Percentiles rank a stretch among this genome's conserved stretches.
phyloP scores from a whole-genome alignment of 495 filamentous ascomycete genomes.

The Rusavskia elegans region DNA sequence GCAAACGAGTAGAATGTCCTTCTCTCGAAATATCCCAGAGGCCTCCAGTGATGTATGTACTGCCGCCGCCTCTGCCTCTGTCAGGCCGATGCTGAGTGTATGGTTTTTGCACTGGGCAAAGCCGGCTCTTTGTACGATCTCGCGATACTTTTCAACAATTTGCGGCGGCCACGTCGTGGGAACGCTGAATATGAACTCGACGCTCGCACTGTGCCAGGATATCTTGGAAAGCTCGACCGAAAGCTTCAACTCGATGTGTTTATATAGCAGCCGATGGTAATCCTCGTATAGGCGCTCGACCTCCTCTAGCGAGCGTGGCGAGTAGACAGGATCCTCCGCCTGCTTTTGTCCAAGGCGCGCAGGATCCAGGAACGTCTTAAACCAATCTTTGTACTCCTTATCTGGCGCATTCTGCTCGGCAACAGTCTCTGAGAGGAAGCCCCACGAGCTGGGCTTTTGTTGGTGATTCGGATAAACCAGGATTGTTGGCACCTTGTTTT shows the following conservation, averaged over 20 bases:
- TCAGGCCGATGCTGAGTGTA: conserved; percentile 17
- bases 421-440: conserved; percentile 18
- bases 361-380: conserved; percentile 26
- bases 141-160: conserved; percentile 17
- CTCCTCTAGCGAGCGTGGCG: conserved; percentile 8
- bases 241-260: conserved; percentile 17
- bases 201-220: conserved; percentile 13
- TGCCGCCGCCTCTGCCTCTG: conserved; percentile 25
- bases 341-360: conserved; percentile 12
- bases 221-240: conserved; percentile 6
- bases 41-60: conserved; percentile 21
- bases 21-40: conserved; percentile 18
- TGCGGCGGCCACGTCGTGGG: conserved; percentile 22
- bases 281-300: conserved; percentile 21
- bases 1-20: conserved; percentile 26
- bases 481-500: conserved; percentile 29
- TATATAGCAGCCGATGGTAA: conserved; percentile 18
- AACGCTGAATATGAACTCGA: conserved; percentile 25
- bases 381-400: conserved; percentile 24
- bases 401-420: conserved; percentile 16
- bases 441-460: conserved; percentile 19
- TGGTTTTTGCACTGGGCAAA: conserved; percentile 17
- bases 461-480: conserved; percentile 21
- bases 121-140: conserved; percentile 14
- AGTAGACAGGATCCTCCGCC: conserved; percentile 3